Conservation (phyloP, 306 rosid genomes). For the cucumber (Cucumis sativus) region DNA sequence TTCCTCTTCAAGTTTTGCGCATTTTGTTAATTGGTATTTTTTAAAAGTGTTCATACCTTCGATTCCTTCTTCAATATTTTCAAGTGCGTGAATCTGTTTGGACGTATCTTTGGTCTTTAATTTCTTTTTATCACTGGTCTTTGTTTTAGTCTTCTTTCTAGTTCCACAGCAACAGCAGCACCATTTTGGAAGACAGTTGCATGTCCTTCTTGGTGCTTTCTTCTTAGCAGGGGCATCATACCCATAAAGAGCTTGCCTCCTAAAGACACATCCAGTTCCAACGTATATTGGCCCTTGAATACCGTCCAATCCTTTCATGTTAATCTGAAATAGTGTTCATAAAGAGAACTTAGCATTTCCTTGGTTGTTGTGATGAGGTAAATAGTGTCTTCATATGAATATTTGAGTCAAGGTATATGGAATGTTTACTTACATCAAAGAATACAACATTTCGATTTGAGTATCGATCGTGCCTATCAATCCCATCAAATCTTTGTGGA, state of each 20-base stretch:
- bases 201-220: constrained; percentile 61
- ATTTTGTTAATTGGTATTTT: background rate
- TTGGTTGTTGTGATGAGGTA: background rate
- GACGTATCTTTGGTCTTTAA: constrained; percentile 39
- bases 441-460: constrained; percentile 89
- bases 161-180: constrained; percentile 63
- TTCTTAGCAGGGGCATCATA: constrained; percentile 76
- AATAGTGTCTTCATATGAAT: background rate
- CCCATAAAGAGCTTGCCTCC: constrained; percentile 94
- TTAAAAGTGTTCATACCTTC: constrained; percentile 42
- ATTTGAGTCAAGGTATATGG: background rate
- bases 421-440: constrained; percentile 57
- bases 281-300: constrained; percentile 95
- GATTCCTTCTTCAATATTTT: constrained; percentile 59
- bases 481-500: constrained; percentile 94
- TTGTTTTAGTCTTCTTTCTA: constrained; percentile 51
- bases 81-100: constrained; percentile 55
- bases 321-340: constrained; percentile 33
- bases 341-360: constrained; percentile 8
- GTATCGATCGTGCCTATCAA: constrained; percentile 85
- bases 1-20: background rate
- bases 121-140: constrained; percentile 37
- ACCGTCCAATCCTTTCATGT: constrained; percentile 93
- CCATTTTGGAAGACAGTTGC: constrained; percentile 88
- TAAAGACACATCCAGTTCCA: constrained; percentile 88